Percentiles rank a stretch among this genome's conserved stretches.
Evolutionary conservation across 257 asterid genomes (phyloP).

Genomic region (Scutellaria baicalensis): DNA sequence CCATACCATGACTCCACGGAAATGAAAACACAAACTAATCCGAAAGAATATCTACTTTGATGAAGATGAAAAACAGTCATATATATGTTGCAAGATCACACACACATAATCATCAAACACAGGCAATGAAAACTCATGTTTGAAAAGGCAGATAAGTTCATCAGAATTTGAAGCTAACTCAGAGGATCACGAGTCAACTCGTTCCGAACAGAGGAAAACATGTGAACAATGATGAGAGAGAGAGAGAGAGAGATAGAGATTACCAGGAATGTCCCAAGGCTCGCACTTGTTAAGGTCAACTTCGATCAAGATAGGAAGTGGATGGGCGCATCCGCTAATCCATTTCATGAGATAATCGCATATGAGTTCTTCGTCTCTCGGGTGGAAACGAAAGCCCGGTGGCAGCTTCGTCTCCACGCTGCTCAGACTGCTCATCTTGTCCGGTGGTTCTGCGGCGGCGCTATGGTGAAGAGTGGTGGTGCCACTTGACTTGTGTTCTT

Average conservation of each 20-base stretch:
- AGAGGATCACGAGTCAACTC: too few species aligned
- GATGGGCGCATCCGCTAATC: slow-evolving; percentile 28
- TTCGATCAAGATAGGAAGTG: slow-evolving; percentile 47
- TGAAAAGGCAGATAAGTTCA: too few species aligned
- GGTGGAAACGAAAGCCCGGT: slow-evolving; percentile 88
- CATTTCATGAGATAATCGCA: slow-evolving; percentile 76
- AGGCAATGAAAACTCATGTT: too few species aligned
- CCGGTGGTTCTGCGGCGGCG: background rate
- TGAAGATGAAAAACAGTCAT: background rate
- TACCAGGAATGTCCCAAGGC: slow-evolving; percentile 97
- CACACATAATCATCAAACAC: background rate
- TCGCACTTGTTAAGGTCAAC: slow-evolving; percentile 89
- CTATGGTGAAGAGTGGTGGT: background rate
- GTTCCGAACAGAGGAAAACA: background rate
- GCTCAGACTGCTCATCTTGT: slow-evolving; percentile 54
- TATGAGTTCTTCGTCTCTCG: slow-evolving; percentile 72
- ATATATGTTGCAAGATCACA: background rate
- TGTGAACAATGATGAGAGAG: background rate
- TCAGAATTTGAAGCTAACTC: background rate
- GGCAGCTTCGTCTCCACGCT: slow-evolving; percentile 82
- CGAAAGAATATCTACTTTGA: too few species aligned
- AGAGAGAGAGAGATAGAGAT: background rate
- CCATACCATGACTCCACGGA: too few species aligned
- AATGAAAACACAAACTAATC: too few species aligned
- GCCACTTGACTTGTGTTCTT: background rate